Evolutionary conservation across 352 stramenopile species (phyloP), one percentile per base, ranked within the genome.

Genomic region (Pythium aquatile): DNA sequence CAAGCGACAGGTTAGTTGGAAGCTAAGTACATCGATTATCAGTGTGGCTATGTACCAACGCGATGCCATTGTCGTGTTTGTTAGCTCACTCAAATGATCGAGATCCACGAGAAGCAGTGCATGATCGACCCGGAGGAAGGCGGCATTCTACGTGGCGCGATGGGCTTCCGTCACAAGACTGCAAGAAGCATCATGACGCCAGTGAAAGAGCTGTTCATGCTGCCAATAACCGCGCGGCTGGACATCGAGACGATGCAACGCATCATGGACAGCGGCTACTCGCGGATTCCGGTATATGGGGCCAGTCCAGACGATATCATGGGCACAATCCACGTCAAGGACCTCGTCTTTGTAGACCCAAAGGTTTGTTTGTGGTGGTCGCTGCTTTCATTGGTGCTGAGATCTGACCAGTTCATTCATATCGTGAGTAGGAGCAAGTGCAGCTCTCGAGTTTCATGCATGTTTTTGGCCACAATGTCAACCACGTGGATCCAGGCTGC

Each of bases 311-410:
- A 97, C 71, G 97, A 99, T 69, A 91, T 99, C 40, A 85, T 99
- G 53, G 97, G 97, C 17, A 81, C 98, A n/a, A 86, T 99, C 28
- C 94, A 99, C 71, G 94, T 98, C 52, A 99, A 99, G 68, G 97
- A 99, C 69, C 87, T 99, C 13, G 98, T 99, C 61, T 98, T 99
- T 53, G 83, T 99, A 17, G 97, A 99, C 73, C 96, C 97, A 11
- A 97, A 99, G 76, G 96, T 99, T 70, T 60, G 88, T 66, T 2
- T 44, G n/a, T 1, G 16, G 0, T 42, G 20, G 20, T 24, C 20
- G 20, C 20, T 24, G 20, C 28, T 3, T 24, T 24, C n/a, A 14
- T 42, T 32, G 48, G n/a, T 30, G 30, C 13, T 20, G 11, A 13
- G 26, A 17, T 48, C 42, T 28, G n/a, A 48, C 42, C 13, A 26